Conservation (phyloP, 2,329 filamentous ascomycete species). For the Thielaviopsis musarum region DNA sequence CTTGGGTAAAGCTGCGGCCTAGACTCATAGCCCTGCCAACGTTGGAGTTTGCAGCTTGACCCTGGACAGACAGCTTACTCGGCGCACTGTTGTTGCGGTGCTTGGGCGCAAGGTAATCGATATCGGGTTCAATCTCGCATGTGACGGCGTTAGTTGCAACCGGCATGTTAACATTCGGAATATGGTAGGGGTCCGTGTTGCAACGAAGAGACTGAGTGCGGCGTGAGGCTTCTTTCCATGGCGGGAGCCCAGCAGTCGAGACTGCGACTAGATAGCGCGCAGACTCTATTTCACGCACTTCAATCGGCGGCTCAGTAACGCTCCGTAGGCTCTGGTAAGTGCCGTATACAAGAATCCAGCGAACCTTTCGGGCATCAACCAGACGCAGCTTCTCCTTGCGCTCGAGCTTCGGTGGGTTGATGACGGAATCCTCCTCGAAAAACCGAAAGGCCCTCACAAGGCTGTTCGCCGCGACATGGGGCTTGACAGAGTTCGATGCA, state of each 20-base stretch:
- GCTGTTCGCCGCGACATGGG: slow-evolving; percentile 26
- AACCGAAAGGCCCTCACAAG: slow-evolving; percentile 52
- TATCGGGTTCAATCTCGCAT: slow-evolving; percentile 34
- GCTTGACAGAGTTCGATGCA: slow-evolving; percentile 29
- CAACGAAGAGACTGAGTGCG: slow-evolving; percentile 16
- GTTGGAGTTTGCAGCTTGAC: not conserved
- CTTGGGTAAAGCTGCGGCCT: slow-evolving; percentile 11
- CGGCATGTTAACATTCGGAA: not conserved
- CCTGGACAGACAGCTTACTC: slow-evolving; percentile 4
- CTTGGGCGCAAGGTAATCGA: slow-evolving; percentile 35
- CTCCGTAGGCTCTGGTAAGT: slow-evolving; percentile 55
- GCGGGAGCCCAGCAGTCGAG: slow-evolving; percentile 25
- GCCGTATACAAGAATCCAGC: slow-evolving; percentile 63
- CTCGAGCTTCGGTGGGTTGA: slow-evolving; percentile 15
- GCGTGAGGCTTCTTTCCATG: slow-evolving; percentile 25
- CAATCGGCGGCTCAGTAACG: slow-evolving; percentile 41
- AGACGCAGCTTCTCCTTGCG: slow-evolving; percentile 20
- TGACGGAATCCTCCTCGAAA: slow-evolving; percentile 47
- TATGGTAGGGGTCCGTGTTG: slow-evolving; percentile 6
- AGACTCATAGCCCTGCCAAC: slow-evolving; percentile 9
- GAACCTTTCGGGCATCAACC: slow-evolving; percentile 55
- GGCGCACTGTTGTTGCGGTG: slow-evolving; percentile 16
- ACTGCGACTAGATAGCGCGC: slow-evolving; percentile 40
- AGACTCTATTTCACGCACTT: slow-evolving; percentile 39
- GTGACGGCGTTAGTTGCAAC: not conserved